Base-by-base conservation (phyloP, 2,329 filamentous ascomycete species). In the Xylaria sp. region DNA sequence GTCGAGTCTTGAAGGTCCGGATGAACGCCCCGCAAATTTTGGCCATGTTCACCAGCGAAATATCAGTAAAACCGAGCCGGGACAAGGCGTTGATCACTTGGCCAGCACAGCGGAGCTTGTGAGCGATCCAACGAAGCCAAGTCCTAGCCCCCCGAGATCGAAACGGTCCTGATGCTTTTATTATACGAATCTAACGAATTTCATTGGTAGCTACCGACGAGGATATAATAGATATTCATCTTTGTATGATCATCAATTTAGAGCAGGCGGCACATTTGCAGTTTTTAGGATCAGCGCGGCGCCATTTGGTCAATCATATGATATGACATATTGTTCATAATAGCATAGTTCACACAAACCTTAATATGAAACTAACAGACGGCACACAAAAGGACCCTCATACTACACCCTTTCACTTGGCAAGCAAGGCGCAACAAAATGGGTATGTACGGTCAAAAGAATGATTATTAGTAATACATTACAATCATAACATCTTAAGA, bases 41-140 rank as follows among this genome's bases (percentile, higher is more conserved):
- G 86, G 87, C 19, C 80, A 80, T 57, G 87, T 89, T 21, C 78
- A 83, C 60, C 84, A 87, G 35, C 85, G 87, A 58, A 85, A 78
- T 60, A 83, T 87, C 61, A 85, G 77, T 69, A 80, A 81, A 28
- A 78, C 87, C 19, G 84, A 87, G 55, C 83, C 82, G 4, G 77
- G 77, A 11, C 76, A 78, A 21, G 74, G 77, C 38, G 73, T 80
- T 9, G 79, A 85, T 64, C 76, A 85, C 23, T 72, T 86, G 2
- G 84, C 83, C 19, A 83, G 80, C 64, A 78, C 83, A 6, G 86
- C 86, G 1, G 86, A 89, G 72, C 76, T 89, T 15, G 80, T 89
- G 2, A 79, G 84, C 53, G 81, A 75, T 42, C 62, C 72, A 21
- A 69, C 66, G 50, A 72, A 71, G 58, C 70, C 72, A 49, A 75